Conservation (phyloP, 2,329 filamentous ascomycete genomes). For the Colletotrichum sp. region DNA sequence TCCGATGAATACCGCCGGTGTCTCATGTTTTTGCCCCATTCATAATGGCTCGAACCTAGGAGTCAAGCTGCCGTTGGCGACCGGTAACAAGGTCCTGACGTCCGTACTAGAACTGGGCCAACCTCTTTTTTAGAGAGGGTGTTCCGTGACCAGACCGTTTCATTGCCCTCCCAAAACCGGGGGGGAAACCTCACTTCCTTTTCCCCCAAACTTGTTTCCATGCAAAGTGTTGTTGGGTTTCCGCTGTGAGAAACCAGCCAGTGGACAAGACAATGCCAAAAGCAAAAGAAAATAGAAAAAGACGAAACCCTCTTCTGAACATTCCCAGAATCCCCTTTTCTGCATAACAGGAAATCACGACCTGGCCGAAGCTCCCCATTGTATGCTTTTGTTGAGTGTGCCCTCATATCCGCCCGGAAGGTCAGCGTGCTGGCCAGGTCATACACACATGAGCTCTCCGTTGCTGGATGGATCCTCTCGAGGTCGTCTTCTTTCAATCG, state of each 20-base stretch:
- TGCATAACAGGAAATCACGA: slow-evolving; percentile 9
- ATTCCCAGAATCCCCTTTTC: slow-evolving; percentile 16
- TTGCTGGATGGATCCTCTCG: slow-evolving; percentile 7
- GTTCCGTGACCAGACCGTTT: background rate
- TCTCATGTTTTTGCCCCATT: background rate
- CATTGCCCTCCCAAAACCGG: background rate
- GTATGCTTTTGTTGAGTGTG: slow-evolving; percentile 17
- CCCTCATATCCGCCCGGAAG: slow-evolving; percentile 4
- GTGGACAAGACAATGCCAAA: slow-evolving; percentile 5
- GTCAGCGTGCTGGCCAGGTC: background rate
- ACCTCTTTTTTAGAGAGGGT: background rate
- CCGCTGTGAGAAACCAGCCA: background rate
- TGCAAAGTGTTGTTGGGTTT: background rate
- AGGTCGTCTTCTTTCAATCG: slow-evolving; percentile 13
- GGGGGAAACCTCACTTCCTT: background rate
- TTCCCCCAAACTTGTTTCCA: background rate
- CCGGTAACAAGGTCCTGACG: background rate
- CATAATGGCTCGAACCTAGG: background rate
- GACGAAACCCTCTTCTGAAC: slow-evolving; percentile 15
- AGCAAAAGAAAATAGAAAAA: slow-evolving; percentile 6
- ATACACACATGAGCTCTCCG: slow-evolving; percentile 6
- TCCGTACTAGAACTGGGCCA: background rate
- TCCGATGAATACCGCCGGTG: background rate
- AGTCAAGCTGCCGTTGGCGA: slow-evolving; percentile 15
- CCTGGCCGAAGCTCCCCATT: slow-evolving; percentile 8